Evolutionary conservation across 805 yeast genomes (phyloP).

Genomic region (Sugiyamaella mastotermitis): DNA sequence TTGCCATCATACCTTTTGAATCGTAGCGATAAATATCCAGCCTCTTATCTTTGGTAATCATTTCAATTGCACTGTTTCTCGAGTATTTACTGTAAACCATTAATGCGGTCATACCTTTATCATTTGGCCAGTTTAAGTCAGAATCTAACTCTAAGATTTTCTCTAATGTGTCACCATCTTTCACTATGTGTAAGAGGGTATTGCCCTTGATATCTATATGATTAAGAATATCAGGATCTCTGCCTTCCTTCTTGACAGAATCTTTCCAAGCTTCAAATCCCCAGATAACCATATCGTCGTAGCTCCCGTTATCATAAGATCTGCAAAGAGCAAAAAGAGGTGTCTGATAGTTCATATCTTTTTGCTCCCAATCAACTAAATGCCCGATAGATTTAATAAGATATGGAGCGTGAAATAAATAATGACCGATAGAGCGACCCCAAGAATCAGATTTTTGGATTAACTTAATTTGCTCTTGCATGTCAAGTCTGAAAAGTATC

Average conservation of each 20-base stretch:
- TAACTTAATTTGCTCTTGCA: conserved; percentile 42
- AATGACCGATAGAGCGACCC: conserved; percentile 67
- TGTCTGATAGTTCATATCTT: conserved; percentile 65
- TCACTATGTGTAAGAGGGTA: conserved; percentile 67
- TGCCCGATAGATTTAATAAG: conserved; percentile 51
- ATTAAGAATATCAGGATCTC: conserved; percentile 34
- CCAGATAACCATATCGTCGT: conserved; percentile 30
- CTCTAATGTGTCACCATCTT: conserved; percentile 38
- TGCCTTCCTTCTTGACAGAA: conserved; percentile 1
- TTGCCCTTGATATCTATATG: conserved; percentile 74
- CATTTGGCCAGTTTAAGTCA: conserved; percentile 57
- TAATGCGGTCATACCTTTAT: conserved; percentile 58
- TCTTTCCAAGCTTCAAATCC: conserved; percentile 17
- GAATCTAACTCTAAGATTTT: conserved; percentile 37
- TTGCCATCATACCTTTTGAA: conserved; percentile 26
- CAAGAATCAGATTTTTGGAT: conserved; percentile 45
- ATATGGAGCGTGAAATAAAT: conserved; percentile 50
- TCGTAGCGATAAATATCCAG: conserved; percentile 37
- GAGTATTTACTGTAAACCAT: conserved; percentile 66
- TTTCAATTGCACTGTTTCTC: conserved; percentile 51
- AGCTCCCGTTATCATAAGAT: conserved; percentile 71
- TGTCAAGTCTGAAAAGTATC: not conserved
- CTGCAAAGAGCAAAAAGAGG: conserved; percentile 72
- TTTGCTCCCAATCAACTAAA: conserved; percentile 60
- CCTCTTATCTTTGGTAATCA: conserved; percentile 44